A percentile compares a stretch with the other conserved stretches of the same genome.
phyloP scores from a whole-genome alignment of 2,329 filamentous ascomycete genomes.

The Hypoxylon sp. region DNA sequence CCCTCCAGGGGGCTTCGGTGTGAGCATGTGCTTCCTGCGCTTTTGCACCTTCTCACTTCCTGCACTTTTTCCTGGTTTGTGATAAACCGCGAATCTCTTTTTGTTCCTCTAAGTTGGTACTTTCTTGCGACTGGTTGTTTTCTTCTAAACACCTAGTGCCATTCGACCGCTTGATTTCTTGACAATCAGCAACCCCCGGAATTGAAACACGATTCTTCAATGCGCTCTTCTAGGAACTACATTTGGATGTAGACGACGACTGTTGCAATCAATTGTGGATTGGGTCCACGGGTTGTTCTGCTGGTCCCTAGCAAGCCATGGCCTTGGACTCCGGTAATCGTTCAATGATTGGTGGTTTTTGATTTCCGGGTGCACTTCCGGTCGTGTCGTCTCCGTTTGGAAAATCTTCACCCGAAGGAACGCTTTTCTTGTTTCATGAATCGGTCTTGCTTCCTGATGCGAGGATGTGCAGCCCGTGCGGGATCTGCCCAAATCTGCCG shows the following conservation, averaged over 20 bases:
- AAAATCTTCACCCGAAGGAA: conserved; percentile 40
- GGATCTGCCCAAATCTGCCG: conserved; percentile 34
- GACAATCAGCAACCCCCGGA: conserved; percentile 8
- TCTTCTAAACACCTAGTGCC: neutral
- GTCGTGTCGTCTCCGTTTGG: conserved; percentile 45
- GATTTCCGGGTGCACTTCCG: conserved; percentile 38
- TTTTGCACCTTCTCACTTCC: conserved; percentile 13
- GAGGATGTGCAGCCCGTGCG: conserved; percentile 38
- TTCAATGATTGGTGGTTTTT: conserved; percentile 32
- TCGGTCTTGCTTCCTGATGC: conserved; percentile 41
- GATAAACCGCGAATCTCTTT: conserved; percentile 1
- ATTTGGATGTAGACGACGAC: conserved; percentile 19
- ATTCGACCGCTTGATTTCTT: conserved; percentile 4
- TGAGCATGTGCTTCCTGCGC: conserved; percentile 21
- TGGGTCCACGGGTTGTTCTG: conserved; percentile 24
- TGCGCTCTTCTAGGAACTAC: conserved; percentile 17
- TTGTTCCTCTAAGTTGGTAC: conserved; percentile 9
- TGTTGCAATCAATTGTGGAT: conserved; percentile 32
- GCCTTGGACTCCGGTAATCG: conserved; percentile 24
- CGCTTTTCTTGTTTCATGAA: conserved; percentile 40
- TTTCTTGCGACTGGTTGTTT: conserved; percentile 3
- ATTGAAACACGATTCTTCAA: conserved; percentile 13
- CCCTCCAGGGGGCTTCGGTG: conserved; percentile 16
- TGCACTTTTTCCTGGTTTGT: conserved; percentile 6
- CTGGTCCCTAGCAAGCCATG: conserved; percentile 32